Percentiles rank a stretch among this genome's conserved stretches.
These are phyloP conservation scores for Pythium apleroticum DNA, from an alignment of 352 stramenopile genomes.

Conservation along the genomic window DNA sequence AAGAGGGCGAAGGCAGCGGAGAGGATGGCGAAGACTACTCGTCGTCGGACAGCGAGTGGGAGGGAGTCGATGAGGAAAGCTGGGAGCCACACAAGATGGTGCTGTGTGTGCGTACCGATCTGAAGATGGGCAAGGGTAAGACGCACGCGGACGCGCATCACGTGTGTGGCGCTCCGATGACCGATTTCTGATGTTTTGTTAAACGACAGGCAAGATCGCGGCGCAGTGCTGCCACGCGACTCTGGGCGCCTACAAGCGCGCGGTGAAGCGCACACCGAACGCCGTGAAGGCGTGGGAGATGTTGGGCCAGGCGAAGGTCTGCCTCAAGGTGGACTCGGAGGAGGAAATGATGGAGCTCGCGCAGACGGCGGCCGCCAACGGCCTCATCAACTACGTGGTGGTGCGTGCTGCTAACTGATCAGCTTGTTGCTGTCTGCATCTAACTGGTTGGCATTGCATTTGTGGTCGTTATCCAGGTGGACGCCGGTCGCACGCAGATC, in stretches of 20 bases:
- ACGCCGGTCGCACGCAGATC: slow-evolving; percentile 85
- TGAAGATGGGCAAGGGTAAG: slow-evolving; percentile 95
- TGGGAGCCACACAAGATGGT: slow-evolving; percentile 92
- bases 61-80: slow-evolving; percentile 54
- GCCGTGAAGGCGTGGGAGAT: slow-evolving; percentile 77
- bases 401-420: slow-evolving; percentile 29
- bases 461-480: slow-evolving; percentile 36
- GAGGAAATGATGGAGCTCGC: slow-evolving; percentile 76
- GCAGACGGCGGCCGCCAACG: slow-evolving; percentile 53
- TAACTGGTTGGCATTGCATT: too few relatives aligned
- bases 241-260: slow-evolving; percentile 94
- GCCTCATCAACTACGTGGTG: slow-evolving; percentile 82
- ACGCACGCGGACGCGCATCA: not conserved
- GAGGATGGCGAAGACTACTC: slow-evolving; percentile 18
- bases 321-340: slow-evolving; percentile 84
- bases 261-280: slow-evolving; percentile 73
- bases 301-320: slow-evolving; percentile 85
- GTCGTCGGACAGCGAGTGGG: slow-evolving; percentile 61
- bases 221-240: slow-evolving; percentile 90
- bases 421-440: too few relatives aligned
- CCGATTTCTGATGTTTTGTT: not conserved
- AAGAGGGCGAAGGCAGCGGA: slow-evolving; percentile 8
- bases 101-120: slow-evolving; percentile 92
- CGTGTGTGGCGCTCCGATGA: too few relatives aligned
- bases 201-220: slow-evolving; percentile 69